A percentile compares a stretch with the other conserved stretches of the same genome.
phyloP scores from a whole-genome alignment of 208 protist species.

The Acanthamoeba castellanii region DNA sequence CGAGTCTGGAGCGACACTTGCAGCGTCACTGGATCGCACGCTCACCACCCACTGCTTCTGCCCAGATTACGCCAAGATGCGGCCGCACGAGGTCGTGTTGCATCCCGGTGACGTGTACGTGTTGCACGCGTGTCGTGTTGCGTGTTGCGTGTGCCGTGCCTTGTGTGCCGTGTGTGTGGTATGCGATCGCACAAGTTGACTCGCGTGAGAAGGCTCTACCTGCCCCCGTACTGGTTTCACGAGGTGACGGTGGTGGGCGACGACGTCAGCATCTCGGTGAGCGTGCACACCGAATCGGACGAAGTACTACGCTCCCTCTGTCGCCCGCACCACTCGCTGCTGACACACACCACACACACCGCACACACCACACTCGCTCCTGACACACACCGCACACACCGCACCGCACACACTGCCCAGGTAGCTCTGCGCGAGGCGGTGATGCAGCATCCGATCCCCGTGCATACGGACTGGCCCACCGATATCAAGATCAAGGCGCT shows the following conservation, averaged over 20 bases:
- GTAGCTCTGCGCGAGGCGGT: background rate
- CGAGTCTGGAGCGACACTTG: background rate
- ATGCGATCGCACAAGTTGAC: background rate
- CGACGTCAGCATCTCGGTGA: slow-evolving; percentile 46
- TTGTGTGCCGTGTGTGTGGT: background rate
- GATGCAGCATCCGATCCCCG: slow-evolving; percentile 28
- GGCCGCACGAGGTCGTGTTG: slow-evolving; percentile 13
- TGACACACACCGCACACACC: background rate
- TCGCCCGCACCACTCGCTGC: background rate
- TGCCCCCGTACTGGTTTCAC: slow-evolving; percentile 69
- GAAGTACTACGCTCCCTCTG: background rate
- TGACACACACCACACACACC: background rate
- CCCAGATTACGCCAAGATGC: slow-evolving; percentile 7
- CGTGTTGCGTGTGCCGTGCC: no score
- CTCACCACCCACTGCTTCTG: no score
- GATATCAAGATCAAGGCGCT: slow-evolving; percentile 14
- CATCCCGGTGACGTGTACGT: slow-evolving; percentile 65
- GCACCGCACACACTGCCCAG: background rate
- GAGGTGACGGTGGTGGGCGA: slow-evolving; percentile 61
- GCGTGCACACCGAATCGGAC: slow-evolving; percentile 68
- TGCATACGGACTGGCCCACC: background rate
- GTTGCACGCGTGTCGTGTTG: no score
- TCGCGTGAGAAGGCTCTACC: background rate
- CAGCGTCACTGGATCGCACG: background rate
- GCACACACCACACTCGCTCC: no score